Percentiles rank a stretch among this genome's conserved stretches.
Evolutionary conservation across 2,329 filamentous ascomycete genomes (phyloP).

Genomic region (Capronia epimyces): DNA sequence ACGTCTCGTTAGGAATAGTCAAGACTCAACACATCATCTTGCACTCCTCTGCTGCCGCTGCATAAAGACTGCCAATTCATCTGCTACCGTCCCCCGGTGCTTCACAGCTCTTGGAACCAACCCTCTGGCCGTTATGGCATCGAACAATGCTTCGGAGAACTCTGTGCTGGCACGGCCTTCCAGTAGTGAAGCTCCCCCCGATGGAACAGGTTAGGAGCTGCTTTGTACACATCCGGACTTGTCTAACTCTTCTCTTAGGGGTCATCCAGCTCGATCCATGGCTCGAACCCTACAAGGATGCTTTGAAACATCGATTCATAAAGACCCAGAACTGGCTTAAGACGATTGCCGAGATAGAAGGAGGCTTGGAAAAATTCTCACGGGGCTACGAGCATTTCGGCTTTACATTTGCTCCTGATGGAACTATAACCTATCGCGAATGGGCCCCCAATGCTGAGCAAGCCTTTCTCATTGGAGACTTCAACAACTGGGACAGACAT

Average conservation of each 20-base stretch:
- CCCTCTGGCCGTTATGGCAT: slow-evolving; percentile 18
- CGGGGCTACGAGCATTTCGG: slow-evolving; percentile 81
- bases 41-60: not conserved
- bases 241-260: slow-evolving; percentile 48
- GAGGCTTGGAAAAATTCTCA: slow-evolving; percentile 86
- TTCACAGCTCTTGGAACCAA: not conserved
- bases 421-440: slow-evolving; percentile 85
- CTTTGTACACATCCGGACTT: slow-evolving; percentile 6
- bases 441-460: slow-evolving; percentile 88
- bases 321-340: slow-evolving; percentile 84
- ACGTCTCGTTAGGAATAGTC: not conserved
- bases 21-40: not conserved
- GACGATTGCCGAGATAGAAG: slow-evolving; percentile 74
- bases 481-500: slow-evolving; percentile 84
- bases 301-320: slow-evolving; percentile 68
- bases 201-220: slow-evolving; percentile 29
- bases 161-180: slow-evolving; percentile 30
- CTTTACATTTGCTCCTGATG: slow-evolving; percentile 72
- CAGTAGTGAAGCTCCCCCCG: slow-evolving; percentile 25
- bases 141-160: slow-evolving; percentile 32
- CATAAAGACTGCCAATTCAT: not conserved
- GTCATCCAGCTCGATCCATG: slow-evolving; percentile 84
- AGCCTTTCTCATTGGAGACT: slow-evolving; percentile 87
- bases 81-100: not conserved
- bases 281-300: slow-evolving; percentile 76